Base-by-base conservation (phyloP, 208 protist species). In the Crithidia fasciculata region DNA sequence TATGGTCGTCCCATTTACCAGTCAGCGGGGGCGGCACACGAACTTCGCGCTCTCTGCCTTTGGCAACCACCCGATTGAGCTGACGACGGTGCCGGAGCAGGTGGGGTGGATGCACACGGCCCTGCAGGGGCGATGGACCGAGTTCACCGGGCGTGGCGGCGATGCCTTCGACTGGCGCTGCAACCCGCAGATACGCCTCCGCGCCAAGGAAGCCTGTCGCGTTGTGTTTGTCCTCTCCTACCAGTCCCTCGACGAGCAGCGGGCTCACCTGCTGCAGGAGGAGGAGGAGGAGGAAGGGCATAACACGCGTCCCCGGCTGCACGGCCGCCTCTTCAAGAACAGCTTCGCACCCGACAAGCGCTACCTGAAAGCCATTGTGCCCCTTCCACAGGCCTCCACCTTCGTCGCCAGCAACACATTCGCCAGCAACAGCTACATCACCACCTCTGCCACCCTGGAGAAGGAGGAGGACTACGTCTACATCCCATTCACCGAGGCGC, bases 131-230 rank as follows among this genome's bases (percentile, higher is more conserved):
- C 76, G 63, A 44, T 97, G 93, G 91, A 91, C 83, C 8, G 87
- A 93, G 78, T 94, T 93, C 69, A 97, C 82, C 13, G 93, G 90
- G n/a, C 89, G 85, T 59, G 77, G 83, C 43, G 90, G 83, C 47
- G 89, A 95, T 49, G 80, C 67, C 72, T 95, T 95, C 62, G 93
- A 97, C 74, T 97, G 93, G 93, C 90, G 93, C 66, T 95, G 91
- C 85, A 95, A 94, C 79, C 83, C 90, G 50, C 93, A 97, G 73
- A 84, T 95, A 19, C 75, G 58, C 62, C 49, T 97, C 40, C 69
- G 68, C 41, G 81, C 91, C 4, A 79, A 73, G 41, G 90, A 94
- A 12, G 82, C 85, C 50, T 94, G 90, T 66, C 90, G 89, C 44
- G 85, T 91, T 3, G 88, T 94, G 12, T 93, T 95, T 68, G 90